A percentile compares a stretch with the other conserved stretches of the same genome.
Evolutionary conservation across 1,139 yeast genomes (phyloP).

Genomic region (Sugiyamaella neomexicana): DNA sequence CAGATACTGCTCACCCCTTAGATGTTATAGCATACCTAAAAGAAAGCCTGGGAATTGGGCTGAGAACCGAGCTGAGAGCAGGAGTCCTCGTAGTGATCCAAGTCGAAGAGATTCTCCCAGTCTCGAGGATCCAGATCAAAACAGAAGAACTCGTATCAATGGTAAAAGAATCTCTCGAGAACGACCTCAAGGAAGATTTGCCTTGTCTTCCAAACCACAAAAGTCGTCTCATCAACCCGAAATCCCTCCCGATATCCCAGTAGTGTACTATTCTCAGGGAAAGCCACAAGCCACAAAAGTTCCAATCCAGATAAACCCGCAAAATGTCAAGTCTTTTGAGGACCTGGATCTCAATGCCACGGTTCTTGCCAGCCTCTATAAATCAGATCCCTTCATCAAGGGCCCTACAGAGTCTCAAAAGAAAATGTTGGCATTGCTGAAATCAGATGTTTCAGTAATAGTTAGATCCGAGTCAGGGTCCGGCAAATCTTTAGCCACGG

Average conservation of each 20-base stretch:
- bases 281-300: constrained; percentile 7
- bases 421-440: constrained; percentile 35
- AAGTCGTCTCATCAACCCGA: background rate
- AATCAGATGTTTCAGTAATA: constrained; percentile 35
- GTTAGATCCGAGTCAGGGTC: constrained; percentile 35
- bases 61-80: background rate
- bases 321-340: constrained; percentile 25
- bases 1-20: too few species aligned
- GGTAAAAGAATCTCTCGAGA: too few species aligned
- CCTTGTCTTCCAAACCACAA: background rate
- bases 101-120: too few species aligned
- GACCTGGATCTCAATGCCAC: constrained; percentile 26
- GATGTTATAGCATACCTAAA: background rate
- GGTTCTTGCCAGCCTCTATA: constrained; percentile 18
- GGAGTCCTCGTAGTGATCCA: background rate
- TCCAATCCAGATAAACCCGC: constrained; percentile 31
- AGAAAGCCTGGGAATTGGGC: background rate
- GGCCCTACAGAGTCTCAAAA: constrained; percentile 37
- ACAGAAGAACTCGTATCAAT: background rate
- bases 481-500: constrained; percentile 36
- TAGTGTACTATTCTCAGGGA: constrained; percentile 5
- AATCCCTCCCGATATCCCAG: constrained; percentile 7
- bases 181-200: too few species aligned
- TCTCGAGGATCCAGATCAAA: background rate
- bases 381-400: constrained; percentile 22